These are phyloP conservation scores for Pseudocercospora pini-densiflorae DNA, from an alignment of 2,329 filamentous ascomycete species.

Conservation along the genomic window DNA sequence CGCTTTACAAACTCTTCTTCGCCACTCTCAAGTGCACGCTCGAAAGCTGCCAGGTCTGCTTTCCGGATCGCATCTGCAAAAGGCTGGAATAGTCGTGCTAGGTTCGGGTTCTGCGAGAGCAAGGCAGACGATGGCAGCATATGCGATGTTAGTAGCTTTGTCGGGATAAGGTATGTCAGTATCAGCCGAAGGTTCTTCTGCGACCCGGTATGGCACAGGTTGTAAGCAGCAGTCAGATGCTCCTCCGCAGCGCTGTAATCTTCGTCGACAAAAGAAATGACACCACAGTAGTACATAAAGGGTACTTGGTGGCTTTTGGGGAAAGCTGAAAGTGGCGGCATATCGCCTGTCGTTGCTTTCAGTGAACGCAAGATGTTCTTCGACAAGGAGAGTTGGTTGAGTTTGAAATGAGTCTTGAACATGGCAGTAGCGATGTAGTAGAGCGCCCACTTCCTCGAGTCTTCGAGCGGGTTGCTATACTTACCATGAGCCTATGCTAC, in stretches of 20 bases:
- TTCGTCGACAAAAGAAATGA: constrained; percentile 92
- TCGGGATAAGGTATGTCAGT: constrained; percentile 92
- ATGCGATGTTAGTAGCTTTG: constrained; percentile 84
- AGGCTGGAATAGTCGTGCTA: constrained; percentile 79
- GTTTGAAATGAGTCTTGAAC: constrained; percentile 94
- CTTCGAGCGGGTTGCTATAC: constrained; percentile 74
- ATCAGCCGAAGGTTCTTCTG: constrained; percentile 86
- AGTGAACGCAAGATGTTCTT: constrained; percentile 89
- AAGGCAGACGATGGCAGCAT: constrained; percentile 75
- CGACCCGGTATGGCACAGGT: constrained; percentile 73
- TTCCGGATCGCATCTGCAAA: constrained; percentile 78
- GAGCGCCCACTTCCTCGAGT: constrained; percentile 96
- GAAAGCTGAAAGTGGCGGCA: constrained; percentile 79
- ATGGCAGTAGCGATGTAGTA: constrained; percentile 94
- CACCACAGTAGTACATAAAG: constrained; percentile 94
- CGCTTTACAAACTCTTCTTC: constrained; percentile 94
- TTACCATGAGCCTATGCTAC: constrained; percentile 32
- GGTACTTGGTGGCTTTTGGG: constrained; percentile 91
- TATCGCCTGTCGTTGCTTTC: constrained; percentile 69
- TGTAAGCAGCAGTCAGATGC: constrained; percentile 78
- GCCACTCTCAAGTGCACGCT: constrained; percentile 75
- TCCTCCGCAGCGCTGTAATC: constrained; percentile 85
- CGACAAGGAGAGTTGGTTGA: constrained; percentile 86
- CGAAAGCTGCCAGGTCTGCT: constrained; percentile 83
- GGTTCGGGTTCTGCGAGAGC: constrained; percentile 73